A percentile compares a stretch with the other conserved stretches of the same genome.
These are phyloP conservation scores for Exidia glandulosa DNA, from an alignment of 768 basidiomycete genomes.

Conservation along the genomic window DNA sequence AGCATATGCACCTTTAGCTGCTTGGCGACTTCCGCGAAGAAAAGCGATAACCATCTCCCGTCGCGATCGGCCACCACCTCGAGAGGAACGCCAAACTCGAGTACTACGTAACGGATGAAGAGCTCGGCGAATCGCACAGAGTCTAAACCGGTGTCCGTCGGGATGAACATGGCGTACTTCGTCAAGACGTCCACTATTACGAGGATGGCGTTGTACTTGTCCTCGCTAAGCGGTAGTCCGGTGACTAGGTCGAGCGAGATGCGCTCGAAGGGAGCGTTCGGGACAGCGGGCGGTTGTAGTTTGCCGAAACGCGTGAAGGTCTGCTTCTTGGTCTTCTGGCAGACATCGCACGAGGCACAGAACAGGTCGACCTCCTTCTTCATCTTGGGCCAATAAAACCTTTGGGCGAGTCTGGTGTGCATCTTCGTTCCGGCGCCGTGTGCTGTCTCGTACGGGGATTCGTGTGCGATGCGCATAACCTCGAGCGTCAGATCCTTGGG, in stretches of 20 bases:
- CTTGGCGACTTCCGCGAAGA: constrained; percentile 2
- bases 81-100: constrained; percentile 2
- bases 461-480: constrained; percentile 4
- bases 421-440: constrained; percentile 7
- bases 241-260: constrained; percentile 17
- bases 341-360: constrained; percentile 6
- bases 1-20: constrained; percentile 1
- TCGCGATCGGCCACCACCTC: constrained; percentile 6
- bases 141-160: constrained; percentile 4
- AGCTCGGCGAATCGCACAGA: constrained; percentile 3
- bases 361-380: constrained; percentile 2
- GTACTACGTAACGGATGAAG: constrained; percentile 7
- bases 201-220: constrained; percentile 8
- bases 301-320: constrained; percentile 3
- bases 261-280: constrained; percentile 10
- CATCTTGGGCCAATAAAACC: constrained; percentile 7
- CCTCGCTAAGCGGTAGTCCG: constrained; percentile 13
- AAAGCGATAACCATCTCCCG: constrained; percentile 1
- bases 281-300: constrained; percentile 6
- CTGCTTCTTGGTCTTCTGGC: constrained; percentile 6
- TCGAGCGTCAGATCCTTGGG: constrained; percentile 1
- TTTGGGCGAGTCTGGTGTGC: neutral
- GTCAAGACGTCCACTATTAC: constrained; percentile 13
- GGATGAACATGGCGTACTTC: constrained; percentile 9
- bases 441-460: constrained; percentile 2